Conservation (phyloP, 805 yeast genomes). For the Barnettozyma sucrosica region DNA sequence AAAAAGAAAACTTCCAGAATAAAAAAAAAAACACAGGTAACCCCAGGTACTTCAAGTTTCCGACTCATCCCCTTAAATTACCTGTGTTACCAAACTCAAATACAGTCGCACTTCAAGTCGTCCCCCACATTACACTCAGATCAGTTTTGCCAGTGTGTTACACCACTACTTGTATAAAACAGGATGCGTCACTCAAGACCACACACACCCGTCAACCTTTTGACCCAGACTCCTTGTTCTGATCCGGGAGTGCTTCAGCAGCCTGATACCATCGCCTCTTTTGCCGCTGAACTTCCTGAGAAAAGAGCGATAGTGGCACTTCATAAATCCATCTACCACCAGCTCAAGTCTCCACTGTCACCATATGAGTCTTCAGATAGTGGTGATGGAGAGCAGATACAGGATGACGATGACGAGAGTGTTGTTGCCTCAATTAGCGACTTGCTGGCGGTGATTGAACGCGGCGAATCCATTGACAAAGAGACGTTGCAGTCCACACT, state of each 20-base stretch:
- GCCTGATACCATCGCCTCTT: too few species aligned
- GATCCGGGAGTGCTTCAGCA: neutral
- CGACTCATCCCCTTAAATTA: neutral
- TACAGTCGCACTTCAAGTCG: neutral
- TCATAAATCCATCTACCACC: conserved; percentile 7
- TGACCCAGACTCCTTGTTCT: conserved; percentile 1
- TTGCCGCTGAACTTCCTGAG: neutral
- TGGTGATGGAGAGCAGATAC: neutral
- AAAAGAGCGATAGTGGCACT: neutral
- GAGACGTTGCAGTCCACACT: conserved; percentile 1
- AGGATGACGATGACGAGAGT: neutral
- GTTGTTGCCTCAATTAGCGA: conserved; percentile 2
- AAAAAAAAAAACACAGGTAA: neutral
- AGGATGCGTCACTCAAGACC: neutral
- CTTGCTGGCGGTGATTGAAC: conserved; percentile 2
- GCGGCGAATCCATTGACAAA: conserved; percentile 2
- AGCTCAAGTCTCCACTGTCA: conserved; percentile 11
- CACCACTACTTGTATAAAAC: neutral
- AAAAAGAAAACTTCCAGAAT: neutral
- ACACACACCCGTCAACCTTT: conserved; percentile 5
- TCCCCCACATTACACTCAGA: neutral
- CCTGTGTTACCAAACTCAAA: neutral
- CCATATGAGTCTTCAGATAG: neutral
- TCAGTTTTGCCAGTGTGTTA: neutral
- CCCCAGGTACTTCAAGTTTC: neutral